These are phyloP conservation scores for Phytophthora cryptogea DNA, from an alignment of 352 stramenopile genomes.

Conservation along the genomic window DNA sequence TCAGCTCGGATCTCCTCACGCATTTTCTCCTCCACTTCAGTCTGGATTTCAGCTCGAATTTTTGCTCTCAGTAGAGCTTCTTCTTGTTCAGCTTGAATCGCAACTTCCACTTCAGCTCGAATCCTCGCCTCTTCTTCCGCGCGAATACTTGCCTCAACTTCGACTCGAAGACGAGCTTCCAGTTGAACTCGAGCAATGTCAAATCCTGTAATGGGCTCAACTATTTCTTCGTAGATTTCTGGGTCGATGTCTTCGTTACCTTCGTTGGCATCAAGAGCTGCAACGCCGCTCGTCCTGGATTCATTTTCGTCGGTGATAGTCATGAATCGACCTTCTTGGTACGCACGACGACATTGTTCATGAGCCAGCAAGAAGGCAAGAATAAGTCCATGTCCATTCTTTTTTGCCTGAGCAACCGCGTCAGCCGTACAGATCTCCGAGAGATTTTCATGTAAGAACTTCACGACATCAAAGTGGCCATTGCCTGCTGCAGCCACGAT, in stretches of 20 bases:
- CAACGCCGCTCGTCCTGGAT: not conserved
- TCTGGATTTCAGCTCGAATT: constrained; percentile 24
- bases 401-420: not conserved
- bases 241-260: not conserved
- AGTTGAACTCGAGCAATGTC: not conserved
- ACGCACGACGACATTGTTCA: constrained; percentile 10
- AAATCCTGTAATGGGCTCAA: not conserved
- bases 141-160: constrained; percentile 22
- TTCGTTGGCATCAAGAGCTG: not conserved
- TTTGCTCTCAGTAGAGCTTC: constrained; percentile 8
- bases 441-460: constrained; percentile 20
- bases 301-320: not conserved
- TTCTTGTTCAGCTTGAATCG: constrained; percentile 19
- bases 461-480: constrained; percentile 9
- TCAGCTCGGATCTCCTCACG: constrained; percentile 18
- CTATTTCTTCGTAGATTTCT: not conserved
- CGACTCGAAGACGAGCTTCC: constrained; percentile 10
- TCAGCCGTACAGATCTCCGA: constrained; percentile 9
- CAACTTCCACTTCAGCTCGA: constrained; percentile 15
- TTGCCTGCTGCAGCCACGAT: constrained; percentile 14
- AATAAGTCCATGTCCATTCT: constrained; percentile 4
- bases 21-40: constrained; percentile 25
- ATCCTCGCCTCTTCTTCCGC: constrained; percentile 16
- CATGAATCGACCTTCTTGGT: constrained; percentile 11
- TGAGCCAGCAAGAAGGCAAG: constrained; percentile 12